Conservation (phyloP, 83 land plant genomes). For the Thuja plicata region DNA sequence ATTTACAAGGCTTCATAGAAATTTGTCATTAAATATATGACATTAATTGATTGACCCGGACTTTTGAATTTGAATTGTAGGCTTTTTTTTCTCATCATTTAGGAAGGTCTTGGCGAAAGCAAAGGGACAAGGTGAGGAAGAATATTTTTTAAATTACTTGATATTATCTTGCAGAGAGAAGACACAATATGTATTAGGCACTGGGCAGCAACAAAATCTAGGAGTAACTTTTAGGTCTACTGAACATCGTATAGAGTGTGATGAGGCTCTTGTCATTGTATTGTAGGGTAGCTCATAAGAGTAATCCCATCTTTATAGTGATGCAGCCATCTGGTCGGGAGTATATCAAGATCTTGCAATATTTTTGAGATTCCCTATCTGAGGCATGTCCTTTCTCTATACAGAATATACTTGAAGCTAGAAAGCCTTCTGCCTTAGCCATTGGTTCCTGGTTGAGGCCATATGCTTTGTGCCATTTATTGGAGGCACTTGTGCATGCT, state of each 20-base stretch:
- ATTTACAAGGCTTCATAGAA: neutral
- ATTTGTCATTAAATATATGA: conserved; percentile 9
- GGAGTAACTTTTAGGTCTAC: neutral
- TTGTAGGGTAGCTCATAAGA: conserved; percentile 46
- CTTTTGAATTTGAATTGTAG: conserved; percentile 30
- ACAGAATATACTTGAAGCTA: conserved; percentile 85
- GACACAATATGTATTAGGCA: neutral
- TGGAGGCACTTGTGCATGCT: conserved; percentile 69
- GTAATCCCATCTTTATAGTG: conserved; percentile 37
- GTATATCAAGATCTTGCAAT: conserved; percentile 80
- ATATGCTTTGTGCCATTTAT: conserved; percentile 90
- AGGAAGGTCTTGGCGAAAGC: conserved; percentile 77
- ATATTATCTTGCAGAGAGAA: conserved; percentile 4
- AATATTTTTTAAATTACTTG: neutral
- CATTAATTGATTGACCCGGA: neutral
- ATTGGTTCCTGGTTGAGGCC: conserved; percentile 98
- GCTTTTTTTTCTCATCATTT: conserved; percentile 73
- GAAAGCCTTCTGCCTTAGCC: conserved; percentile 76
- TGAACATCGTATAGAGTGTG: conserved; percentile 18
- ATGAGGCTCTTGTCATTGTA: conserved; percentile 22
- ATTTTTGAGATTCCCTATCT: conserved; percentile 71
- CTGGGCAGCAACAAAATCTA: neutral
- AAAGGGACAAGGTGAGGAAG: conserved; percentile 49
- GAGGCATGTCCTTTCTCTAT: conserved; percentile 74
- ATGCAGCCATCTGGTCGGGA: conserved; percentile 74